Conservation (phyloP, 257 asterid genomes). For the Galeopsis tetrahit region DNA sequence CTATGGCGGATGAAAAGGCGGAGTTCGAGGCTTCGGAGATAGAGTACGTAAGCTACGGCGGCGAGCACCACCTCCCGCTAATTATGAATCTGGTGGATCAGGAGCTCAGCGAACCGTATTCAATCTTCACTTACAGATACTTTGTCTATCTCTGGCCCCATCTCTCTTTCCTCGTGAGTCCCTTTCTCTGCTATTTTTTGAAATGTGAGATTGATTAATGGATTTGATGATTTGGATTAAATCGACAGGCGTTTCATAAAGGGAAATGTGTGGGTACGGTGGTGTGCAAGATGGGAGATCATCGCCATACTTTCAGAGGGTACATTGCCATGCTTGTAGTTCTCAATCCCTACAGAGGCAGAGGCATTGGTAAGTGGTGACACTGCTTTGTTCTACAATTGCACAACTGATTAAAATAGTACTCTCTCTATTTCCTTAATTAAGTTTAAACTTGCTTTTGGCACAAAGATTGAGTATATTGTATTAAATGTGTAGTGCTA, state of each 20-base stretch:
- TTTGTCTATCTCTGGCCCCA: slow-evolving; percentile 98
- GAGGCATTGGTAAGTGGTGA: slow-evolving; percentile 70
- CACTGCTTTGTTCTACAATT: neutral
- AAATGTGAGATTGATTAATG: neutral
- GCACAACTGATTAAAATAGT: neutral
- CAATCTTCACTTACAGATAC: slow-evolving; percentile 97
- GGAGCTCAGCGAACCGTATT: slow-evolving; percentile 97
- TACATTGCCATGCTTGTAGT: slow-evolving; percentile 98
- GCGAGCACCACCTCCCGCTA: slow-evolving; percentile 97
- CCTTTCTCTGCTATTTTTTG: neutral
- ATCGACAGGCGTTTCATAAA: slow-evolving; percentile 72
- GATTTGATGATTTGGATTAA: neutral
- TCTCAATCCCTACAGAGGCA: slow-evolving; percentile 79
- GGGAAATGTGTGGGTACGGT: slow-evolving; percentile 93
- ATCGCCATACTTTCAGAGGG: slow-evolving; percentile 84
- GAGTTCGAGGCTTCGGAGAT: slow-evolving; percentile 52
- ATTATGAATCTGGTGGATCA: slow-evolving; percentile 94
- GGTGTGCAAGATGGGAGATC: slow-evolving; percentile 98
- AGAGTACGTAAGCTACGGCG: slow-evolving; percentile 78
- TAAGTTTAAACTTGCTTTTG: too few species aligned
- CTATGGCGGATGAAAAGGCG: slow-evolving; percentile 40
- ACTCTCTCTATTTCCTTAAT: too few species aligned
- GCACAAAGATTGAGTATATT: too few species aligned
- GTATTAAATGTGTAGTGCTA: too few species aligned
- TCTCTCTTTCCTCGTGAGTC: slow-evolving; percentile 76